These are phyloP conservation scores for Fusarium sp. DNA, from an alignment of 2,329 filamentous ascomycete genomes.

Conservation along the genomic window DNA sequence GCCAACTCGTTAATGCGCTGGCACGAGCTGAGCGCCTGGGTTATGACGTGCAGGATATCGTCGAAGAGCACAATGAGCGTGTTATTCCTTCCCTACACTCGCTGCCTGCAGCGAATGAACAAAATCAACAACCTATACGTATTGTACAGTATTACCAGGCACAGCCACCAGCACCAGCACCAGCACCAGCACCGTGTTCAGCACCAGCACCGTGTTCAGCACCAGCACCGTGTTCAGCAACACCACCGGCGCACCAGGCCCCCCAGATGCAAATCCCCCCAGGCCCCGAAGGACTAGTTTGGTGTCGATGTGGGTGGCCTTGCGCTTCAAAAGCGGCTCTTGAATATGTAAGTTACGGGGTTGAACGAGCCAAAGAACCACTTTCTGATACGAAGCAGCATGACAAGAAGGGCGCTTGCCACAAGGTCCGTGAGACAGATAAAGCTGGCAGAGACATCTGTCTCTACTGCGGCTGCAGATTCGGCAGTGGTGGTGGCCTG, in stretches of 20 bases:
- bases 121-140: not conserved
- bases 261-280: not conserved
- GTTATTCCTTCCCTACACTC: constrained; percentile 49
- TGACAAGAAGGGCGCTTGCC: constrained; percentile 42
- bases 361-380: not conserved
- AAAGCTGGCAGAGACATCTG: constrained; percentile 51
- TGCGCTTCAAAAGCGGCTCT: constrained; percentile 48
- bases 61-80: constrained; percentile 53
- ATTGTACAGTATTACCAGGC: constrained; percentile 2
- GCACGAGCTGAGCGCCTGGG: constrained; percentile 66
- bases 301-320: constrained; percentile 49
- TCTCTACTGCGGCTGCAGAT: constrained; percentile 55
- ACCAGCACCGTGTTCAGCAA: not conserved
- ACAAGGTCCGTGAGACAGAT: constrained; percentile 20
- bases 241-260: not conserved
- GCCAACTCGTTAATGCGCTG: constrained; percentile 64
- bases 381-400: constrained; percentile 43
- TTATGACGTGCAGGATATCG: constrained; percentile 61
- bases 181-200: not conserved
- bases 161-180: constrained; percentile 4
- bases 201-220: not conserved
- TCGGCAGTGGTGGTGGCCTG: constrained; percentile 53
- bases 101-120: constrained; percentile 8
- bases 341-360: constrained; percentile 44
- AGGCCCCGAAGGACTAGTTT: constrained; percentile 28